A percentile compares a stretch with the other conserved stretches of the same genome.
Conservation (phyloP, 2,329 filamentous ascomycete genomes). For the Beauveria sp. region DNA sequence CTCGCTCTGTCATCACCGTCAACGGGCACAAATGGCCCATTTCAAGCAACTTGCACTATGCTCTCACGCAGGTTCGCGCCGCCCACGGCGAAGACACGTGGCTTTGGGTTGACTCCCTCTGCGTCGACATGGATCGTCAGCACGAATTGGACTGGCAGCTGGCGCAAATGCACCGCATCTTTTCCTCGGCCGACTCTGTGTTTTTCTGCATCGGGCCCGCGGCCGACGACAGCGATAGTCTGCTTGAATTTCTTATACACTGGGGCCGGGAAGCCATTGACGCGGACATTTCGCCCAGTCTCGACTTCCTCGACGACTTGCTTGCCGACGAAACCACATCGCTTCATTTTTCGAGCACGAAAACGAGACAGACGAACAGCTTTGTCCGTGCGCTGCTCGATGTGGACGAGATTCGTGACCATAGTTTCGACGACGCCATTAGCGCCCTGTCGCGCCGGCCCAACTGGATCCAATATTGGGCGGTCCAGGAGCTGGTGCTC, state of each 20-base stretch:
- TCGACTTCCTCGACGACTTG: neutral
- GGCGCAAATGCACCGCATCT: neutral
- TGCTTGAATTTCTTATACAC: neutral
- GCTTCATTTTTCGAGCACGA: too few species aligned
- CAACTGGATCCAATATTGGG: neutral
- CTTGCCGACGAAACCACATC: neutral
- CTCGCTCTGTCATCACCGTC: neutral
- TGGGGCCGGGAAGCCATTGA: neutral
- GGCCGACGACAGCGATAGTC: neutral
- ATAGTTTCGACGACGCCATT: neutral
- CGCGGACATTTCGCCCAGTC: neutral
- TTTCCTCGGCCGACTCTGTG: neutral
- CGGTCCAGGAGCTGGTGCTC: neutral
- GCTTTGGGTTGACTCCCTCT: constrained; percentile 2
- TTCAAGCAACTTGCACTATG: neutral
- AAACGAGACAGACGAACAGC: too few species aligned
- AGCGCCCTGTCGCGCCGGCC: neutral
- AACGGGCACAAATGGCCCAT: neutral
- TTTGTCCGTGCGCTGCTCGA: neutral
- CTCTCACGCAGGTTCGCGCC: neutral
- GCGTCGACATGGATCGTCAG: neutral
- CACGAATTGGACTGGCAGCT: neutral
- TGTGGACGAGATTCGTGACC: neutral
- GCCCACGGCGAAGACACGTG: neutral
- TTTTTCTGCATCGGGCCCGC: neutral